phyloP scores from a whole-genome alignment of 768 basidiomycete species.

The Leccinum pellstonianum region DNA sequence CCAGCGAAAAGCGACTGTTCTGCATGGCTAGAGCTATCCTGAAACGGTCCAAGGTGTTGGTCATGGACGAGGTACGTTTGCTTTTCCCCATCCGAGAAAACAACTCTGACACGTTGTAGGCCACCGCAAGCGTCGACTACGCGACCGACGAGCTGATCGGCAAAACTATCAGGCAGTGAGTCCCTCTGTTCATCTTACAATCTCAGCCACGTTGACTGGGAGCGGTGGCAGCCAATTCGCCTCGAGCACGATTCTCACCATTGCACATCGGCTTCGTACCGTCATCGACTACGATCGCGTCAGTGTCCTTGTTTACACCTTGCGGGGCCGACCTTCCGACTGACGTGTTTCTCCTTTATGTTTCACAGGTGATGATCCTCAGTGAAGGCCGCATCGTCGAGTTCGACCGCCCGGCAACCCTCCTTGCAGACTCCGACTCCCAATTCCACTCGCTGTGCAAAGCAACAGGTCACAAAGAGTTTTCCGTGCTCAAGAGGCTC shows the following conservation, averaged over 20 bases:
- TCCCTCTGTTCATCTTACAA: conserved; percentile 3
- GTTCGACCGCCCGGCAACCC: conserved; percentile 61
- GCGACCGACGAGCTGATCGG: conserved; percentile 87
- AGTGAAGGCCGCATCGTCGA: conserved; percentile 79
- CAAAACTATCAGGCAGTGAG: conserved; percentile 77
- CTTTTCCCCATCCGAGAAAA: not conserved
- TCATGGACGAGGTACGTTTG: conserved; percentile 75
- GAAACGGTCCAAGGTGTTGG: conserved; percentile 41
- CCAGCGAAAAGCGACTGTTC: no score
- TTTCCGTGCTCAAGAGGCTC: conserved; percentile 65
- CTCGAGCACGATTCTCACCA: conserved; percentile 78
- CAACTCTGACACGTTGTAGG: conserved; percentile 37
- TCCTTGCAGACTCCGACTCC: conserved; percentile 56
- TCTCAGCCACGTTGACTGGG: not conserved
- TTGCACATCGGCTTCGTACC: conserved; percentile 76
- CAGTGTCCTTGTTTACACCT: conserved; percentile 27
- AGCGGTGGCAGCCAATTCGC: conserved; percentile 59
- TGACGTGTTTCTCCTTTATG: conserved; percentile 1
- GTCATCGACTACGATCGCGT: conserved; percentile 85
- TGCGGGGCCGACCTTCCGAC: not conserved
- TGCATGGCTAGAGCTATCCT: no score
- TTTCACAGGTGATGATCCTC: conserved; percentile 64
- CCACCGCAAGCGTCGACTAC: conserved; percentile 78
- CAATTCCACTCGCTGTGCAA: conserved; percentile 69
- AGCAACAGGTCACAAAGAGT: conserved; percentile 72